phyloP scores from a whole-genome alignment of 129 eudicot species.

The Ambrosia trifida region DNA sequence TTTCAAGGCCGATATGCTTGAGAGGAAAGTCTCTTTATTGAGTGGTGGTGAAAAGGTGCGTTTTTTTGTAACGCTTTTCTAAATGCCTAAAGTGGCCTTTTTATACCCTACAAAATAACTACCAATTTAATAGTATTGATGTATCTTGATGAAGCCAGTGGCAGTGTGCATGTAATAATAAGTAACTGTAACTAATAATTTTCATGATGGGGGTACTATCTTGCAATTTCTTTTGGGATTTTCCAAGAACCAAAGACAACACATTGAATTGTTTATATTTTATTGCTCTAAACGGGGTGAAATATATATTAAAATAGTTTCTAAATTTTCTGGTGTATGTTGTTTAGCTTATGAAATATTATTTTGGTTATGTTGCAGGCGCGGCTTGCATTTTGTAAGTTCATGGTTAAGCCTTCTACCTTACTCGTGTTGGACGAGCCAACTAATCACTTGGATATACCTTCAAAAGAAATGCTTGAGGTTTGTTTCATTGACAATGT shows the following conservation, averaged over 20 bases:
- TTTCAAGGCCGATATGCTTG: constrained; percentile 95
- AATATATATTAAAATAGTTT: neutral
- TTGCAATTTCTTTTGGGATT: neutral
- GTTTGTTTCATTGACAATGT: constrained; percentile 17
- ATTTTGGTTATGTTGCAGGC: constrained; percentile 46
- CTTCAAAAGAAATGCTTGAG: constrained; percentile 48
- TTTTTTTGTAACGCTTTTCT: neutral
- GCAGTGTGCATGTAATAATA: neutral
- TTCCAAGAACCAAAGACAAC: neutral
- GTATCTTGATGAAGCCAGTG: neutral
- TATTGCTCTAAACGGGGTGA: neutral
- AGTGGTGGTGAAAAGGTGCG: constrained; percentile 99
- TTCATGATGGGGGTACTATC: neutral
- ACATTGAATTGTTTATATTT: neutral
- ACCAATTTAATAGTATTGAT: neutral
- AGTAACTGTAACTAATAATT: neutral
- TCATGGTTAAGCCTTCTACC: constrained; percentile 97
- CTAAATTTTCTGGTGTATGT: neutral
- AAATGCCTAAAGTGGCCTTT: neutral
- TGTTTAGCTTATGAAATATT: neutral
- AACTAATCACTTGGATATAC: constrained; percentile 97
- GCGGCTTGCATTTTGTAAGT: constrained; percentile 95
- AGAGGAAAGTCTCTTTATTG: constrained; percentile 79
- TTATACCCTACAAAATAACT: neutral
- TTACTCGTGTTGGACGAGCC: constrained; percentile 91